Base-by-base conservation (phyloP, 257 asterid species). In the Forsythia viridissima region DNA sequence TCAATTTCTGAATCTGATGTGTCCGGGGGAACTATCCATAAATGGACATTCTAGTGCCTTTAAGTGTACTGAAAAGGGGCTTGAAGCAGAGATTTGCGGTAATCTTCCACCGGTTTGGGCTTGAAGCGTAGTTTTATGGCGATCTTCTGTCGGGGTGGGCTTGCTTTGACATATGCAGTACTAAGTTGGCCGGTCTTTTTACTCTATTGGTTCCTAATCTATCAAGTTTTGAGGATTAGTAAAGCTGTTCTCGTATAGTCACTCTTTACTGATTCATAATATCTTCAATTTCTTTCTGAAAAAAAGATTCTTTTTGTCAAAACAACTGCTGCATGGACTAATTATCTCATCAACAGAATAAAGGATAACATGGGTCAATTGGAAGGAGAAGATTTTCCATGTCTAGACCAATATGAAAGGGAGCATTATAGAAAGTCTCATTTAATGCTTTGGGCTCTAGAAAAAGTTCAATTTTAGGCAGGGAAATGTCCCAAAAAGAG, bases 381-480 rank as follows among this genome's bases (percentile, higher is more conserved):
- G 69, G 75, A 48, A 77, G 71, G 74, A 34, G 40, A 70, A 72
- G 48, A 59, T 55, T 40, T 70, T 55, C 24, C 36, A 48, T 76
- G 73, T 52, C 76, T 44, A 51, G 81, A 70, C 24, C 75, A 52
- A 3, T 61, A 63, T 37, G 44, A 51, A 70, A 44, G 36, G 68
- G 36, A 59, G 11, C n/a, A 11, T n/a, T 59, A 34, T 20, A 59
- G 67, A 21, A 59, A 63, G 39, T 63, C 40, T 63, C 70, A 21
- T 63, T 2, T 63, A 30, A 21, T 63, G 69, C 69, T 61, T 20
- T 61, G 9, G 30, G 70, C 70, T 63, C 39, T 63, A 8, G 69
- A 21, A 63, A 24, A 63, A 8, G 68, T 63, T 63, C 69, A 24
- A 63, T 63, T 5, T 8, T 21, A 24, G 69, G 37, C 16, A 63